phyloP scores from a whole-genome alignment of 495 filamentous ascomycete genomes.

The Penicillium diatomitis region DNA sequence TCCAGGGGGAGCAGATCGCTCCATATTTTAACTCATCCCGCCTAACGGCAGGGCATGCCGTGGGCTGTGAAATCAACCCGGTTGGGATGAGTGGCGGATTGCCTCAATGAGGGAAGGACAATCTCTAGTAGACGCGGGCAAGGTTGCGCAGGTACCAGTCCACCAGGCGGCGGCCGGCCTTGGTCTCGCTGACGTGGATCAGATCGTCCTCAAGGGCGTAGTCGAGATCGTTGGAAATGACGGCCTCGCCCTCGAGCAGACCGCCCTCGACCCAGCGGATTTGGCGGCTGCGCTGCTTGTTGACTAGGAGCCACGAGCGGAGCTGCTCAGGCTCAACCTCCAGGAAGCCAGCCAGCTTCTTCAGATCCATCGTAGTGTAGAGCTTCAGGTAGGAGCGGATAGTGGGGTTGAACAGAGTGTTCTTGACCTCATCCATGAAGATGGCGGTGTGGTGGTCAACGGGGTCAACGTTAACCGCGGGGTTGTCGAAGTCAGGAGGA shows the following conservation, averaged over 20 bases:
- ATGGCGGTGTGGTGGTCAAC: slow-evolving; percentile 93
- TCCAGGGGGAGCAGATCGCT: slow-evolving; percentile 17
- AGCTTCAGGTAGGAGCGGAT: slow-evolving; percentile 97
- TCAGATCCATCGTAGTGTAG: slow-evolving; percentile 98
- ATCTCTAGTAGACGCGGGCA: slow-evolving; percentile 73
- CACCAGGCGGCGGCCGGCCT: slow-evolving; percentile 90
- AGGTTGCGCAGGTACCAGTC: slow-evolving; percentile 99
- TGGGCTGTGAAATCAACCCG: background rate
- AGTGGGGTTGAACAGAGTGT: slow-evolving; percentile 86
- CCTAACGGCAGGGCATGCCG: slow-evolving; percentile 6
- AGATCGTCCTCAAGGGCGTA: slow-evolving; percentile 96
- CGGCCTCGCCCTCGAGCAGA: slow-evolving; percentile 82
- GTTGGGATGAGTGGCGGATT: background rate
- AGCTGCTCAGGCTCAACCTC: slow-evolving; percentile 90
- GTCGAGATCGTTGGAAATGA: slow-evolving; percentile 86
- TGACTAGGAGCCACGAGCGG: slow-evolving; percentile 81
- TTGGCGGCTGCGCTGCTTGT: slow-evolving; percentile 97
- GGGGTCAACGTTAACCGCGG: slow-evolving; percentile 87
- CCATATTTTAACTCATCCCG: slow-evolving; percentile 14
- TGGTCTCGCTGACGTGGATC: slow-evolving; percentile 97
- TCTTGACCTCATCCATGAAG: slow-evolving; percentile 99
- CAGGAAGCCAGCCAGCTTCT: slow-evolving; percentile 95
- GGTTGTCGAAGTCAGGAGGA: slow-evolving; percentile 93
- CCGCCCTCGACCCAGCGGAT: slow-evolving; percentile 86
- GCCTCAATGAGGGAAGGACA: background rate